phyloP scores from a whole-genome alignment of 805 yeast species.

The Phaffomyces opuntiae region DNA sequence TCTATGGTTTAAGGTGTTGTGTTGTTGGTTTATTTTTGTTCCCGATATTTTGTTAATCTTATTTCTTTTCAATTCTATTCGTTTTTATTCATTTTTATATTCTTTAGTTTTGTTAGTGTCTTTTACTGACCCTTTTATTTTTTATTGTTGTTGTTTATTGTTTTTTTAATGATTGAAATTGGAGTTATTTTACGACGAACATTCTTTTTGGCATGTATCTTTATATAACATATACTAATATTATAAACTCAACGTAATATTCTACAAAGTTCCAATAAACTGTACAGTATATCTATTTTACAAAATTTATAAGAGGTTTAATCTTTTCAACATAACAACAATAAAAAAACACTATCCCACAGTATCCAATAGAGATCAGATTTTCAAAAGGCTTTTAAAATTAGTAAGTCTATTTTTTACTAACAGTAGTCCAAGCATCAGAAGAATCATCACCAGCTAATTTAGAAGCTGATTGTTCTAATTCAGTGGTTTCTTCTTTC shows the following conservation, averaged over 20 bases:
- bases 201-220: background rate
- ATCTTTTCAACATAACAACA: too few relatives aligned
- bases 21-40: background rate
- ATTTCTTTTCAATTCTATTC: background rate
- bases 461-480: slow-evolving; percentile 33
- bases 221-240: background rate
- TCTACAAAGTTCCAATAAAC: background rate
- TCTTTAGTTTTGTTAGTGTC: background rate
- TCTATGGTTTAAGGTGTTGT: slow-evolving; percentile 5
- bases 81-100: background rate
- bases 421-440: slow-evolving; percentile 40
- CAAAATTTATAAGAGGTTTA: background rate
- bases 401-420: slow-evolving; percentile 29
- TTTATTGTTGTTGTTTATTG: too few relatives aligned
- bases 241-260: too few relatives aligned
- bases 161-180: background rate
- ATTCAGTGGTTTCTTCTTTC: slow-evolving; percentile 21
- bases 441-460: slow-evolving; percentile 32
- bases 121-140: too few relatives aligned
- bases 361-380: too few relatives aligned
- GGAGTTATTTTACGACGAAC: too few relatives aligned
- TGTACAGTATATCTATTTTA: background rate
- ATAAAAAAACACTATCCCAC: too few relatives aligned
- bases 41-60: background rate
- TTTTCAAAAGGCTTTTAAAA: too few relatives aligned